phyloP scores from a whole-genome alignment of 2,329 filamentous ascomycete genomes.

The Trichoderma lentiforme region DNA sequence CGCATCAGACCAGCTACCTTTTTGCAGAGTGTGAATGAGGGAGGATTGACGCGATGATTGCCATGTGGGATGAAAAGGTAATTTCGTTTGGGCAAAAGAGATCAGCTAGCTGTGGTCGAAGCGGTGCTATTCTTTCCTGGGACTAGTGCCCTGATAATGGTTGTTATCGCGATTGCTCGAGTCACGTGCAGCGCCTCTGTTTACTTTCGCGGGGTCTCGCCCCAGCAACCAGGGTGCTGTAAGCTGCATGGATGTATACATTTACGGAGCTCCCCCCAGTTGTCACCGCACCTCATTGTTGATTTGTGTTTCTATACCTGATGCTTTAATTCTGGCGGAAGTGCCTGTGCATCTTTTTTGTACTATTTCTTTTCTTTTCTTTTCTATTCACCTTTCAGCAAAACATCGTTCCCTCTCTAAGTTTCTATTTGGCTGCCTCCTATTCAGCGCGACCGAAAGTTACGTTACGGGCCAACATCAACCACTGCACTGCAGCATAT shows the following conservation, averaged over 20 bases:
- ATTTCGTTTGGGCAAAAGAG: conserved; percentile 12
- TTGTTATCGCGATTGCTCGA: neutral
- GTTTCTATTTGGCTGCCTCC: neutral
- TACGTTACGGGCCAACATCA: neutral
- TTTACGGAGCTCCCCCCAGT: conserved; percentile 20
- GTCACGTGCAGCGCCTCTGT: conserved; percentile 17
- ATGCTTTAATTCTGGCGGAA: conserved; percentile 24
- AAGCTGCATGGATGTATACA: conserved; percentile 20
- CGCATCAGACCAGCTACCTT: neutral
- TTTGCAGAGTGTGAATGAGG: neutral
- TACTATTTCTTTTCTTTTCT: conserved; percentile 24
- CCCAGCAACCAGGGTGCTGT: conserved; percentile 29
- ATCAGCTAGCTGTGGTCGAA: neutral
- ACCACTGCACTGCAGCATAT: conserved; percentile 15
- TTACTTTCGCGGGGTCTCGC: conserved; percentile 22
- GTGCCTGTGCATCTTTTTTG: conserved; percentile 26
- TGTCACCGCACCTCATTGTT: conserved; percentile 18
- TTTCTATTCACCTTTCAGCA: neutral
- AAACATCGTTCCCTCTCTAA: neutral
- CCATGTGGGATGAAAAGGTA: conserved; percentile 18
- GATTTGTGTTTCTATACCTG: conserved; percentile 26
- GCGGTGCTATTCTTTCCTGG: neutral
- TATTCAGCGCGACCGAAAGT: neutral
- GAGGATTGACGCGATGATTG: conserved; percentile 8
- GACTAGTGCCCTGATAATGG: neutral